Evolutionary conservation across 2,329 filamentous ascomycete genomes (phyloP).

Genomic region (Verticillium klebahnii): DNA sequence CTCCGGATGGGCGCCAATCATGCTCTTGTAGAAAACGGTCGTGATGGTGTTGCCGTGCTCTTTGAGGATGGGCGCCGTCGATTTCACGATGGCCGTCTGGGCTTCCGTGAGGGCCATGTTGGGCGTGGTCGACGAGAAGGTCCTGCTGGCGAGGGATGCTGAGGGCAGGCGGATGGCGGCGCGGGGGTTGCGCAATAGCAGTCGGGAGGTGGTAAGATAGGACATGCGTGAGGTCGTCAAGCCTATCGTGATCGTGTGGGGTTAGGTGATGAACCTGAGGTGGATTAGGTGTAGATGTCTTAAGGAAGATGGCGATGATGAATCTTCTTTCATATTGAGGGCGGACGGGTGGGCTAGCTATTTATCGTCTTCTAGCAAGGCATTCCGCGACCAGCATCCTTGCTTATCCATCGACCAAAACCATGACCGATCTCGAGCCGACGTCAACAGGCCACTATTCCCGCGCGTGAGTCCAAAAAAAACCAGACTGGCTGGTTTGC

Average conservation of each 20-base stretch:
- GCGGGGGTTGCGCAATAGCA: not conserved
- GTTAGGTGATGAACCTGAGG: not conserved
- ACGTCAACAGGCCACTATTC: not conserved
- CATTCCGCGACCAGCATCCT: not conserved
- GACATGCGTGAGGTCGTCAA: not conserved
- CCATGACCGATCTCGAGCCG: not conserved
- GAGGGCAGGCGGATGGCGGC: not conserved
- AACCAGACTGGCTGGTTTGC: not conserved
- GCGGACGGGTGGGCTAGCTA: not conserved
- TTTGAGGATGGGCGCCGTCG: slow-evolving; percentile 68
- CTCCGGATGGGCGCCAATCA: slow-evolving; percentile 59
- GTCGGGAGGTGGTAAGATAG: not conserved
- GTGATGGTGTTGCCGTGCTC: slow-evolving; percentile 67
- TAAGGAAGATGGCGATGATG: not conserved
- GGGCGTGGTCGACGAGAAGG: not conserved
- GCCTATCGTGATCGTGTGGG: not conserved
- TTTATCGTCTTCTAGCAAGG: not conserved
- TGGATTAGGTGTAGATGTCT: not conserved
- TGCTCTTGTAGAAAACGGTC: slow-evolving; percentile 65
- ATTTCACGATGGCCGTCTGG: slow-evolving; percentile 69
- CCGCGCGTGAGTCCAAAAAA: not conserved
- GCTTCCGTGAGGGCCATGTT: slow-evolving; percentile 51
- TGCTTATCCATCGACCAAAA: not conserved
- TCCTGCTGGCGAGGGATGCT: not conserved
- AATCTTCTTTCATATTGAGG: not conserved